Evolutionary conservation across 2,329 filamentous ascomycete species (phyloP).

Genomic region (Coniochaeta hoffmannii): DNA sequence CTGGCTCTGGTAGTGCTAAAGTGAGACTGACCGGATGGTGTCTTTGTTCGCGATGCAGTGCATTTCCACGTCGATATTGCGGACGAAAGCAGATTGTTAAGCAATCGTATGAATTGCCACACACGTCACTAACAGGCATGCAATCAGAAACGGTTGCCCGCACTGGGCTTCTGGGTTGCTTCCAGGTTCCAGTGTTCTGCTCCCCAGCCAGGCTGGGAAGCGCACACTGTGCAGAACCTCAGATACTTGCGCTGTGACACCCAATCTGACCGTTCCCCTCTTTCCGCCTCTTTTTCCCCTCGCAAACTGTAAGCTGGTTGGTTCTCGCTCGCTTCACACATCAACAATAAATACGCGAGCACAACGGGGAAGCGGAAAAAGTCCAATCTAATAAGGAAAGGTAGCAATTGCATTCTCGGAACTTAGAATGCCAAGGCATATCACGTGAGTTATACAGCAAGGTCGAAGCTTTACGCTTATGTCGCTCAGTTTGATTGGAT

Average conservation of each 20-base stretch:
- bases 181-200: too few relatives aligned
- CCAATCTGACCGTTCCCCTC: background rate
- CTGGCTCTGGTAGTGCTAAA: background rate
- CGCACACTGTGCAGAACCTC: background rate
- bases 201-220: background rate
- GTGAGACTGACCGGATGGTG: background rate
- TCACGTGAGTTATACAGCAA: background rate
- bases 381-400: too few relatives aligned
- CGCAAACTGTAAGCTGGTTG: background rate
- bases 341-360: background rate
- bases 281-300: too few relatives aligned
- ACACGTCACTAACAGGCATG: background rate
- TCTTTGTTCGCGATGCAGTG: background rate
- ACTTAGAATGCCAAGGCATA: background rate
- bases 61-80: background rate
- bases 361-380: background rate
- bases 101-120: background rate
- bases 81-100: background rate
- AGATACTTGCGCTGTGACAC: background rate
- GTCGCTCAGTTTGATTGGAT: background rate
- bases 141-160: background rate
- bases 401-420: too few relatives aligned
- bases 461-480: background rate
- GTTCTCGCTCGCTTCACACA: background rate
- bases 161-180: background rate